Conservation (phyloP, 768 basidiomycete species). For the Collybia sordida region DNA sequence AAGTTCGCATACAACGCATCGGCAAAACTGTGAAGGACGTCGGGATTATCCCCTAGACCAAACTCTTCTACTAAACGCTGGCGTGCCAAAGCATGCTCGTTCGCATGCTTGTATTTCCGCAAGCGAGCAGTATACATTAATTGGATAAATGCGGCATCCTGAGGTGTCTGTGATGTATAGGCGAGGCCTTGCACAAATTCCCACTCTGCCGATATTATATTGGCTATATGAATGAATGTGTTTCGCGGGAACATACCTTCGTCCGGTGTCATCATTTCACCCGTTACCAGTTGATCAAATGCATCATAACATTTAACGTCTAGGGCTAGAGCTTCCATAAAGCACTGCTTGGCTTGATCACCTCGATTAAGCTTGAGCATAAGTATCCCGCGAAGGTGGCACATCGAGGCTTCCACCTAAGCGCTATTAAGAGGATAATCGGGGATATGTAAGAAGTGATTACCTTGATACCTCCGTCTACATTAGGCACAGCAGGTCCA, state of each 20-base stretch:
- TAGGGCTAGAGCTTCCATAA: constrained; percentile 91
- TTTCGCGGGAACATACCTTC: constrained; percentile 63
- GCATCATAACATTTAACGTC: constrained; percentile 98
- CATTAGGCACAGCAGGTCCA: constrained; percentile 72
- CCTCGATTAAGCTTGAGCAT: constrained; percentile 93
- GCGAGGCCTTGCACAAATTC: constrained; percentile 86
- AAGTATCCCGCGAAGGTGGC: constrained; percentile 87
- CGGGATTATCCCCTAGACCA: constrained; percentile 86
- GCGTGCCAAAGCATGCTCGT: constrained; percentile 80
- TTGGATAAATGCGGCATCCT: constrained; percentile 89
- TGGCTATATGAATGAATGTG: neutral
- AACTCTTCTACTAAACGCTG: constrained; percentile 81
- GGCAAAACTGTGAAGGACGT: constrained; percentile 87
- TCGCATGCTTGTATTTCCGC: constrained; percentile 83
- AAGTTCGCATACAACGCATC: constrained; percentile 87
- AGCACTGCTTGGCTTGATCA: constrained; percentile 89
- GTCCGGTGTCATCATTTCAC: constrained; percentile 94
- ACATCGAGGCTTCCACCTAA: constrained; percentile 97
- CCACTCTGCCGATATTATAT: constrained; percentile 69
- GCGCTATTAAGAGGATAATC: neutral
- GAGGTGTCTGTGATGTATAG: constrained; percentile 79
- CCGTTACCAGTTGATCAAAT: constrained; percentile 85
- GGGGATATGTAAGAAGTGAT: constrained; percentile 5
- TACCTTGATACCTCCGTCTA: constrained; percentile 95
- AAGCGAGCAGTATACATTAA: constrained; percentile 91